Conservation (phyloP, 2,329 filamentous ascomycete species). For the Macroventuria anomochaeta region DNA sequence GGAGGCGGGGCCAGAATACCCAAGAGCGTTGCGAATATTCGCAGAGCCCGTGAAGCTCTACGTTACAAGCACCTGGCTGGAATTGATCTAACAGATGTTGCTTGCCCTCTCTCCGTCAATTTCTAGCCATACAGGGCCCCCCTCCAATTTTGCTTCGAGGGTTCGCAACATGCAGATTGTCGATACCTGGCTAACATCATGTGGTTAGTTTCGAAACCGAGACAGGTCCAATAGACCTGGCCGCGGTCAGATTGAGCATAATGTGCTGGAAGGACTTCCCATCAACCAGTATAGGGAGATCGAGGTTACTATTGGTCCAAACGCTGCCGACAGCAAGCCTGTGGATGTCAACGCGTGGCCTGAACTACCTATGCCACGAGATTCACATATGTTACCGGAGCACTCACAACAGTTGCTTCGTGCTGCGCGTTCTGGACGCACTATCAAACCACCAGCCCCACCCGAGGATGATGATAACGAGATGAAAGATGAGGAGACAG, state of each 20-base stretch:
- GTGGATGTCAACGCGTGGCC: slow-evolving; percentile 71
- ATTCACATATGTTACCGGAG: slow-evolving; percentile 76
- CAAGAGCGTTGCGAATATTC: neutral
- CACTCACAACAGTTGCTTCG: slow-evolving; percentile 84
- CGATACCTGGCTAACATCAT: slow-evolving; percentile 27
- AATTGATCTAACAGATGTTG: neutral
- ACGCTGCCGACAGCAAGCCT: slow-evolving; percentile 66
- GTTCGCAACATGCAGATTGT: neutral
- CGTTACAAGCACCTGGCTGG: neutral
- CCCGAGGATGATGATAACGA: slow-evolving; percentile 70
- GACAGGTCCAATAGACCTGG: slow-evolving; percentile 65
- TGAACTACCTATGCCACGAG: slow-evolving; percentile 87
- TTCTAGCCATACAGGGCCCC: neutral
- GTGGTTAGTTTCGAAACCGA: slow-evolving; percentile 60
- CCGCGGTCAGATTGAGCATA: slow-evolving; percentile 67
- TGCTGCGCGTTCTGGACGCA: slow-evolving; percentile 76
- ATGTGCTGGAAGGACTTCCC: slow-evolving; percentile 76
- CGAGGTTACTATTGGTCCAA: slow-evolving; percentile 69
- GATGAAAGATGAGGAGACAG: slow-evolving; percentile 52
- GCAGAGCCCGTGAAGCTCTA: neutral
- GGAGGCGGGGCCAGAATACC: neutral
- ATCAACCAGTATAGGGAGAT: slow-evolving; percentile 89
- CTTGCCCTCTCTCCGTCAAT: neutral
- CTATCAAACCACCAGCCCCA: slow-evolving; percentile 75
- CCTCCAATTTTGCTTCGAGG: neutral